Conservation (phyloP, 768 basidiomycete species). For the Tephrocybe rancida region DNA sequence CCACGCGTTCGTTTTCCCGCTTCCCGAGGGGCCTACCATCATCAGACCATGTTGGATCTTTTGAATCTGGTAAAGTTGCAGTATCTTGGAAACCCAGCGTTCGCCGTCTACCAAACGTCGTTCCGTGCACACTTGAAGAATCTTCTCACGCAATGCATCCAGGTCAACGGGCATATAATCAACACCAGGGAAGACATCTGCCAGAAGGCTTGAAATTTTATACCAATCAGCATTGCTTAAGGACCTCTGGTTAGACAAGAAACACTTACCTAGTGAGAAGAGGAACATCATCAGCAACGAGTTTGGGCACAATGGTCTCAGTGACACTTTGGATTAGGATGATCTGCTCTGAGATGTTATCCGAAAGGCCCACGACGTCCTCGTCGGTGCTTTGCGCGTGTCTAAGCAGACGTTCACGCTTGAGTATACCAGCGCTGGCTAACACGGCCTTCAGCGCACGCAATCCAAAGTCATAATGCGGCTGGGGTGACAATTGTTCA, state of each 20-base stretch:
- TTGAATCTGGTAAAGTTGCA: slow-evolving; percentile 98
- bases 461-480: slow-evolving; percentile 98
- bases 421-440: slow-evolving; percentile 95
- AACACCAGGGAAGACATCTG: slow-evolving; percentile 97
- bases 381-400: slow-evolving; percentile 40
- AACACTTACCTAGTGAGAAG: slow-evolving; percentile 81
- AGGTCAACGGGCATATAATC: slow-evolving; percentile 90
- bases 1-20: slow-evolving; percentile 97
- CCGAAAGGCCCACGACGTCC: slow-evolving; percentile 60
- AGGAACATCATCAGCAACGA: slow-evolving; percentile 96
- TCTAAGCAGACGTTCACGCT: slow-evolving; percentile 83
- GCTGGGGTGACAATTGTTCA: slow-evolving; percentile 95
- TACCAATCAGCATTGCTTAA: not conserved
- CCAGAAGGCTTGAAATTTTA: slow-evolving; percentile 66
- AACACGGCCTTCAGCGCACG: slow-evolving; percentile 97
- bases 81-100: slow-evolving; percentile 91
- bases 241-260: not conserved
- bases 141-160: slow-evolving; percentile 81
- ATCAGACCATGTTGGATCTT: slow-evolving; percentile 99
- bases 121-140: slow-evolving; percentile 84
- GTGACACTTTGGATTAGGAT: slow-evolving; percentile 98
- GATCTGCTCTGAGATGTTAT: slow-evolving; percentile 85
- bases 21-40: slow-evolving; percentile 99
- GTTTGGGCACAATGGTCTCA: slow-evolving; percentile 97
- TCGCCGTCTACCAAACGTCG: slow-evolving; percentile 85